These are phyloP conservation scores for Xylariaceae sp. DNA, from an alignment of 2,329 filamentous ascomycete genomes.

Conservation along the genomic window DNA sequence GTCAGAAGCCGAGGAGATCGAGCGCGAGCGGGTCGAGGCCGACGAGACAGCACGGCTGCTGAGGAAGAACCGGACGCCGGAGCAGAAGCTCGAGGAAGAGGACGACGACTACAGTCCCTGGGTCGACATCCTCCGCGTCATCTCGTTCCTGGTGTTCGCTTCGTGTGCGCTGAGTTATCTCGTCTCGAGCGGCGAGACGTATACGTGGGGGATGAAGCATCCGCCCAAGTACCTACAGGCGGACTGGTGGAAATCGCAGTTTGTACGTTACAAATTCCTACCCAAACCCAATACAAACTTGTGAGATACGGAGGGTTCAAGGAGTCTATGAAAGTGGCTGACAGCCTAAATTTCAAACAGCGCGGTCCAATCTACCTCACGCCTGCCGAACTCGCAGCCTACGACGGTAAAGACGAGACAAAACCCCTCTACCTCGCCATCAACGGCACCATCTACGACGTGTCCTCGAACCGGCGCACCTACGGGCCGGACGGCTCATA, in stretches of 20 bases:
- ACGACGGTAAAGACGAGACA: slow-evolving; percentile 76
- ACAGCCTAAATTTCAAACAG: slow-evolving; percentile 50
- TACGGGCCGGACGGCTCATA: slow-evolving; percentile 90
- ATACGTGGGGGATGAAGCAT: slow-evolving; percentile 70
- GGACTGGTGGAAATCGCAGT: slow-evolving; percentile 63
- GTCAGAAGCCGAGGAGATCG: slow-evolving; percentile 38
- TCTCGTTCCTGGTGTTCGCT: slow-evolving; percentile 70
- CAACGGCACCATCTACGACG: slow-evolving; percentile 87
- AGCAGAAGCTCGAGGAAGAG: slow-evolving; percentile 62
- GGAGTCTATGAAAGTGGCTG: too few relatives aligned
- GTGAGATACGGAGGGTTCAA: too few relatives aligned
- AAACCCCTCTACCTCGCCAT: slow-evolving; percentile 90
- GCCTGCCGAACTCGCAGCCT: slow-evolving; percentile 72
- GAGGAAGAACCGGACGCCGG: slow-evolving; percentile 39
- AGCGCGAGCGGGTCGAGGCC: slow-evolving; percentile 28
- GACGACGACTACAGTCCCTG: slow-evolving; percentile 58
- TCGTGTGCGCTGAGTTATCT: slow-evolving; percentile 78
- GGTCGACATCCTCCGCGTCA: slow-evolving; percentile 73
- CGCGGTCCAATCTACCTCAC: slow-evolving; percentile 73
- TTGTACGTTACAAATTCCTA: slow-evolving; percentile 58
- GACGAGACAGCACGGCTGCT: slow-evolving; percentile 25
- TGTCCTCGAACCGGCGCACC: slow-evolving; percentile 69
- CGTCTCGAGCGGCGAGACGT: slow-evolving; percentile 72
- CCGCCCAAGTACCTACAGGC: slow-evolving; percentile 66
- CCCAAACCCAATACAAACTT: too few relatives aligned